Evolutionary conservation across 2,329 filamentous ascomycete genomes (phyloP), one percentile per base, ranked within the genome.

Genomic region (Diaporthe humulicola): DNA sequence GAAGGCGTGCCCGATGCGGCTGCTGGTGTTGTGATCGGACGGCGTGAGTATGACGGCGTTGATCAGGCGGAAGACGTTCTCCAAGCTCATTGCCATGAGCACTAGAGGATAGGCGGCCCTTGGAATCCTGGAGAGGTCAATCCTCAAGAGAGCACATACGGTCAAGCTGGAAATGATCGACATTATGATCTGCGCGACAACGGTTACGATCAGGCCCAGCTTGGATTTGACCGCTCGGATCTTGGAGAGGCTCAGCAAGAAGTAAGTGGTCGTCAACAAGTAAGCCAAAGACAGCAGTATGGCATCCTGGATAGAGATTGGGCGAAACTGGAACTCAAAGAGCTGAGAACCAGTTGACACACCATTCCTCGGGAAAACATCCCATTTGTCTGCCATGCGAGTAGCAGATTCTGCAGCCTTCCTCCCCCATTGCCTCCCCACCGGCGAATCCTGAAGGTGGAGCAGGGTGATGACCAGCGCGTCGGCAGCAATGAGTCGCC

Each of bases 131-230:
- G 93, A 94, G 3, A 96, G 85, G 79, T 96, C 93, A 79, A 96
- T 90, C 76, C 93, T 92, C 77, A 95, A 88, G 60, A 95, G 88
- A 45, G 93, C 93, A 80, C 94, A 96, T 50, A 96, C 87, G 0
- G 94, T 95, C 79, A 96, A 94, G 82, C 93, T 95, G 5, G 93
- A 94, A 83, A 94, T 88, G 79, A 95, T 92, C 22, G 93, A 94
- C 45, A 94, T 89, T 4, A 89, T 85, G 77, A 94, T 92, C 84
- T 96, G 94, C 0, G 88, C 89, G 75, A 93, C 85, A 58, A 95
- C 91, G 0, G 94, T 93, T 38, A 93, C 83, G 64, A 95, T 91
- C 70, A 96, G 85, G 42, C 94, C 94, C 56, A 93, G 84, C 79
- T 91, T 91, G 52, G 93, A 95, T 82, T 95, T 95, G 80, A 96